These are phyloP conservation scores for Fusarium torreyae DNA, from an alignment of 2,329 filamentous ascomycete genomes.

Conservation along the genomic window DNA sequence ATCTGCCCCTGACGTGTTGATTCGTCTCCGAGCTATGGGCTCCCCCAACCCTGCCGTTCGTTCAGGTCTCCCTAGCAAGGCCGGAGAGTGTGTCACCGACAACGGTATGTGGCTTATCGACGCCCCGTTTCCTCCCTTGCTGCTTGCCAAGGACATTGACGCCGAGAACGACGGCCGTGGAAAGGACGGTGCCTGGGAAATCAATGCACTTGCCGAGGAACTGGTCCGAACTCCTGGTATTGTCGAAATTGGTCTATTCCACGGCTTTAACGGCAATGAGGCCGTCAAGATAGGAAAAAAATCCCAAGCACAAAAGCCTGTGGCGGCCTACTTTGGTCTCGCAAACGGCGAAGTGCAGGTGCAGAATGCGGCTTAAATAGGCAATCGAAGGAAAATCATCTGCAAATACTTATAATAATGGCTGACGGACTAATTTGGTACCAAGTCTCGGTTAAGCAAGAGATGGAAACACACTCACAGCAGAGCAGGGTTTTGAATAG, in stretches of 20 bases:
- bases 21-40: constrained; percentile 80
- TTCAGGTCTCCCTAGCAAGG: constrained; percentile 80
- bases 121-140: constrained; percentile 84
- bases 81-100: constrained; percentile 78
- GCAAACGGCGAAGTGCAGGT: constrained; percentile 75
- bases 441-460: constrained; percentile 4
- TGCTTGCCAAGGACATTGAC: constrained; percentile 70
- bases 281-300: constrained; percentile 67
- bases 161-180: constrained; percentile 67
- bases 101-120: constrained; percentile 86
- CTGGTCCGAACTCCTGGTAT: constrained; percentile 90
- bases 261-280: constrained; percentile 83
- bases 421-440: neutral
- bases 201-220: constrained; percentile 78
- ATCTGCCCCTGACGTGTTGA: constrained; percentile 82
- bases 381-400: neutral
- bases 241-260: constrained; percentile 92
- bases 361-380: constrained; percentile 47
- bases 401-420: constrained; percentile 1
- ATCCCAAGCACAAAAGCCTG: constrained; percentile 86
- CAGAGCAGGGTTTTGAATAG: neutral
- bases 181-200: constrained; percentile 79
- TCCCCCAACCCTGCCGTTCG: constrained; percentile 79
- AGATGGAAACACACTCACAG: neutral
- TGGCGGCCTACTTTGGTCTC: constrained; percentile 96